Base-by-base conservation (phyloP, 352 stramenopile species). In the Pythium angustatum region DNA sequence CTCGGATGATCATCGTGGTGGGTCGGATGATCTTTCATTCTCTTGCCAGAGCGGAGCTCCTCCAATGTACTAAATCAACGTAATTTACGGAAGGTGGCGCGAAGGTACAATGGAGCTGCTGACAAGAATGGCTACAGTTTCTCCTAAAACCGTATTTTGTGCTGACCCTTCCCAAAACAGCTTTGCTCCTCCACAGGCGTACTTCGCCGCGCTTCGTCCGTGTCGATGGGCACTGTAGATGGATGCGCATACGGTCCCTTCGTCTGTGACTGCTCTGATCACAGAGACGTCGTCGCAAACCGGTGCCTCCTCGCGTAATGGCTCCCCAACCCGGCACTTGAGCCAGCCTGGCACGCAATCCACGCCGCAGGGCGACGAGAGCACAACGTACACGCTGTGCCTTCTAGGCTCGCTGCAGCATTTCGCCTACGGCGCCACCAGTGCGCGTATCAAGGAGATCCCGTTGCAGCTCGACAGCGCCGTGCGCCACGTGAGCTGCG, bases 1-100 rank as follows among this genome's bases (percentile, higher is more conserved):
- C 81, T 21, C 85, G 85, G 53, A 94, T 78, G 75, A 94, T 94
- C 85, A 94, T 94, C 19, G 14, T 19, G 28, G 28, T n/a, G n/a
- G n/a, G n/a, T n/a, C n/a, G n/a, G n/a, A n/a, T n/a, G n/a, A n/a
- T n/a, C n/a, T n/a, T n/a, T n/a, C n/a, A n/a, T n/a, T n/a, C n/a
- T n/a, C n/a, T n/a, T n/a, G n/a, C n/a, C n/a, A n/a, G n/a, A n/a
- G n/a, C n/a, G n/a, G 17, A 45, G 38, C 14, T 45, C 12, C 38
- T 45, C 14, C 2, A 45, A 45, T 45, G 17, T n/a, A 45, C 19
- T 22, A 19, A 2, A 24, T n/a, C 22, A 45, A 19, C 38, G 34
- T 19, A 3, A 41, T 10, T 41, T 24, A 3, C 2, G 4, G 6
- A 9, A 50, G 43, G 43, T 50, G n/a, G 21, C 43, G 24, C 43